These are phyloP conservation scores for Acanthamoeba triangularis DNA, from an alignment of 208 protist species.

Conservation along the genomic window DNA sequence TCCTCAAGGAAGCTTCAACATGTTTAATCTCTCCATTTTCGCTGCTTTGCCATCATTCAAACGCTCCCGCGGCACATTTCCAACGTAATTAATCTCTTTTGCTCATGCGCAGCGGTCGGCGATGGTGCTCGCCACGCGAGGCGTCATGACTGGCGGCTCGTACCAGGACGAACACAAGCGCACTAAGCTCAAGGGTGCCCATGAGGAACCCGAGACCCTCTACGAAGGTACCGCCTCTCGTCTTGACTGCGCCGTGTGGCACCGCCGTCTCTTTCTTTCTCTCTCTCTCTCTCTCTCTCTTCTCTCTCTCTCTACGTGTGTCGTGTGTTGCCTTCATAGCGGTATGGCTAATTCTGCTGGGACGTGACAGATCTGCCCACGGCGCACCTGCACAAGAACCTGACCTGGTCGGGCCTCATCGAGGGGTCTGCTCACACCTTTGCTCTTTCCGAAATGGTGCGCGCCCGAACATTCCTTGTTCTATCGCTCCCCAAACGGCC, in stretches of 20 bases:
- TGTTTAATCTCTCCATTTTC: background rate
- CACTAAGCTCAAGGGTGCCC: background rate
- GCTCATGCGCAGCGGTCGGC: background rate
- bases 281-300: too few relatives aligned
- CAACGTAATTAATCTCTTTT: background rate
- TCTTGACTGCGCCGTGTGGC: too few relatives aligned
- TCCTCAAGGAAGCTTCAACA: too few relatives aligned
- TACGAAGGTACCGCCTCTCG: too few relatives aligned
- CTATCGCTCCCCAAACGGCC: too few relatives aligned
- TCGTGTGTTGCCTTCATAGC: background rate
- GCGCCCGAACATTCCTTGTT: background rate
- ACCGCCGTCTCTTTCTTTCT: too few relatives aligned
- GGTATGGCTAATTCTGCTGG: background rate
- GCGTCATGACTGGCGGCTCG: background rate
- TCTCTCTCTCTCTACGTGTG: background rate
- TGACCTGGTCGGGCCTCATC: slow-evolving; percentile 59
- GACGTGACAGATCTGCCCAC: background rate
- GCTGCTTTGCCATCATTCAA: background rate
- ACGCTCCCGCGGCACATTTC: too few relatives aligned
- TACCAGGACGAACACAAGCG: slow-evolving; percentile 1
- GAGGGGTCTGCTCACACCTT: slow-evolving; percentile 64
- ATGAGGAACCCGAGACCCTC: background rate
- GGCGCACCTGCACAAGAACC: slow-evolving; percentile 47
- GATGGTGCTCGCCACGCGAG: slow-evolving; percentile 4
- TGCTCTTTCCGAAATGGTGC: slow-evolving; percentile 63